These are phyloP conservation scores for Boletellus deceptivus DNA, from an alignment of 1,284 basidiomycete species.

Conservation along the genomic window DNA sequence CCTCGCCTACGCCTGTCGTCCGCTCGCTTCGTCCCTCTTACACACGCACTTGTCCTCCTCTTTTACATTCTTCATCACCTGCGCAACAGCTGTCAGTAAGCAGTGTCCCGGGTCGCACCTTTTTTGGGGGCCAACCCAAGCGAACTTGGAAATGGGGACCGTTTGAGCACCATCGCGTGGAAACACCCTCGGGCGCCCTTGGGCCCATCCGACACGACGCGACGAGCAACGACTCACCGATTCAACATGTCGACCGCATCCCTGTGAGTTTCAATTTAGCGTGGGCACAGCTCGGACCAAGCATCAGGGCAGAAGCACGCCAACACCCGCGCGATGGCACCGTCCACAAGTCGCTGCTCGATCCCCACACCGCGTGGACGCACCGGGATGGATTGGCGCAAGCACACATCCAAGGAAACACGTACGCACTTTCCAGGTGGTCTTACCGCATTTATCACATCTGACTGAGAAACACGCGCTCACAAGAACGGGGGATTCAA, in stretches of 20 bases:
- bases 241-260: constrained; percentile 66
- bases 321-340: constrained; percentile 1
- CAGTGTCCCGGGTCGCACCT: constrained; percentile 26
- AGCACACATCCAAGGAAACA: constrained; percentile 26
- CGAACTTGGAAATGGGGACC: constrained; percentile 23
- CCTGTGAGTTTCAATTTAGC: constrained; percentile 41
- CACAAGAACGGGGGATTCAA: constrained; percentile 38
- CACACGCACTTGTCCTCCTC: constrained; percentile 70
- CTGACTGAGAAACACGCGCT: constrained; percentile 56
- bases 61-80: constrained; percentile 45
- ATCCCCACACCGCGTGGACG: constrained; percentile 13
- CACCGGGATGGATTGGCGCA: constrained; percentile 12
- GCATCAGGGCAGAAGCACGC: constrained; percentile 11
- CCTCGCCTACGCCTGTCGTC: constrained; percentile 9
- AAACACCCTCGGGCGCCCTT: constrained; percentile 15
- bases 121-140: constrained; percentile 27
- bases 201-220: constrained; percentile 11
- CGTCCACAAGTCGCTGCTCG: constrained; percentile 13
- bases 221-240: constrained; percentile 45
- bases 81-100: constrained; percentile 50
- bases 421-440: constrained; percentile 66
- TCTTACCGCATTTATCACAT: constrained; percentile 66
- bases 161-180: constrained; percentile 27
- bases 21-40: constrained; percentile 26
- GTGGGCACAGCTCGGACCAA: not conserved